phyloP scores from a whole-genome alignment of 1,139 yeast species.

The Kurtzmaniella quercitrusa region DNA sequence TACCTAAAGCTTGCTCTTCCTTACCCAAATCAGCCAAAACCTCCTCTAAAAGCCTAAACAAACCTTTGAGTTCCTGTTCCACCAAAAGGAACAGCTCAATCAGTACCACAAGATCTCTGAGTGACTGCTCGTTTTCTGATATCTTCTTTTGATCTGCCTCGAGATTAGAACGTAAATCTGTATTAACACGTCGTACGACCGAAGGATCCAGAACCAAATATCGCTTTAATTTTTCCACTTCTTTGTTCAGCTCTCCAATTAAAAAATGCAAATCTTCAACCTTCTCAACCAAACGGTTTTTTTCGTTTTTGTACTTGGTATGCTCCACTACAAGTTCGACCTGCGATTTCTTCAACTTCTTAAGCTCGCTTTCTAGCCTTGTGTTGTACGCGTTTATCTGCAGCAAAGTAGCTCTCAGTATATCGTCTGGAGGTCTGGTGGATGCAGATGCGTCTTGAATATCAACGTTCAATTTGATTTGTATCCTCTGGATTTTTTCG shows the following conservation, averaged over 20 bases:
- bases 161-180: slow-evolving; percentile 51
- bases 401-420: slow-evolving; percentile 30
- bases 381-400: slow-evolving; percentile 54
- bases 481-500: slow-evolving; percentile 41
- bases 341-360: slow-evolving; percentile 59
- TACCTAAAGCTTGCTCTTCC: slow-evolving; percentile 40
- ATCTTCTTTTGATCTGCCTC: slow-evolving; percentile 38
- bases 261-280: slow-evolving; percentile 52
- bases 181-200: slow-evolving; percentile 50
- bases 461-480: slow-evolving; percentile 19
- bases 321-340: slow-evolving; percentile 66
- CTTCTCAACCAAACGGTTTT: slow-evolving; percentile 51
- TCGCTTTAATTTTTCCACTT: slow-evolving; percentile 55
- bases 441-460: slow-evolving; percentile 11
- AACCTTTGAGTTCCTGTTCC: slow-evolving; percentile 50
- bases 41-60: slow-evolving; percentile 55
- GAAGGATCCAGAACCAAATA: slow-evolving; percentile 63
- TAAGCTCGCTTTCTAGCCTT: slow-evolving; percentile 59
- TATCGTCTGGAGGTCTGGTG: slow-evolving; percentile 12
- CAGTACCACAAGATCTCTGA: slow-evolving; percentile 51
- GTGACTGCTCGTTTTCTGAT: slow-evolving; percentile 41
- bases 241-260: slow-evolving; percentile 54
- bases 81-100: slow-evolving; percentile 57
- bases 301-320: slow-evolving; percentile 60
- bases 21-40: slow-evolving; percentile 48